Conservation (phyloP, 768 basidiomycete species). For the Rhizopogon vulgaris region DNA sequence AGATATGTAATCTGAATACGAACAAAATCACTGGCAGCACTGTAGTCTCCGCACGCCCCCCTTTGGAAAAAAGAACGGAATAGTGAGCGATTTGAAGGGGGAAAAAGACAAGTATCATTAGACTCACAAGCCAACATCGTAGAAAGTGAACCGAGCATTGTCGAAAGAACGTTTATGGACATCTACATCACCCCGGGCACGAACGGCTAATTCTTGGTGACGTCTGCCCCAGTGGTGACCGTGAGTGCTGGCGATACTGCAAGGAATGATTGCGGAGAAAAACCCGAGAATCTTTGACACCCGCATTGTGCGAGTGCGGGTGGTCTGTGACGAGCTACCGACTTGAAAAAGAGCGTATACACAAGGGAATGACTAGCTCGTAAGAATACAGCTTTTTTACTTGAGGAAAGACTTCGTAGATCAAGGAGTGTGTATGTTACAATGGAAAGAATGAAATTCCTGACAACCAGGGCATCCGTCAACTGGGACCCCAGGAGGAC, state of each 20-base stretch:
- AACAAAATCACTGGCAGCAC: slow-evolving; percentile 37
- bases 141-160: slow-evolving; percentile 46
- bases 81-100: slow-evolving; percentile 3
- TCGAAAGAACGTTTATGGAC: slow-evolving; percentile 33
- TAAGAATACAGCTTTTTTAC: slow-evolving; percentile 9
- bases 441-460: background rate
- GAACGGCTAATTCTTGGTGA: slow-evolving; percentile 45
- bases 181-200: slow-evolving; percentile 35
- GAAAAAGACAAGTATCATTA: slow-evolving; percentile 4
- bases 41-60: slow-evolving; percentile 49
- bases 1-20: slow-evolving; percentile 11
- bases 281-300: slow-evolving; percentile 26
- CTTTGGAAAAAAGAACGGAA: slow-evolving; percentile 22
- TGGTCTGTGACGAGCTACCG: background rate
- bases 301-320: slow-evolving; percentile 7
- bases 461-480: background rate
- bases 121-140: slow-evolving; percentile 47
- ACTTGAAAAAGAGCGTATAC: slow-evolving; percentile 18
- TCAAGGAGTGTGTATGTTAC: background rate
- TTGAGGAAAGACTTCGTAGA: background rate
- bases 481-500: no score
- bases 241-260: slow-evolving; percentile 27
- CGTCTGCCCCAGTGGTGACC: slow-evolving; percentile 26
- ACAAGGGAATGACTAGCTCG: slow-evolving; percentile 14
- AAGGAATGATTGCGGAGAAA: slow-evolving; percentile 28